These are phyloP conservation scores for Mucor velutinosus DNA, from an alignment of 371 early-diverging fungal species.

Conservation along the genomic window DNA sequence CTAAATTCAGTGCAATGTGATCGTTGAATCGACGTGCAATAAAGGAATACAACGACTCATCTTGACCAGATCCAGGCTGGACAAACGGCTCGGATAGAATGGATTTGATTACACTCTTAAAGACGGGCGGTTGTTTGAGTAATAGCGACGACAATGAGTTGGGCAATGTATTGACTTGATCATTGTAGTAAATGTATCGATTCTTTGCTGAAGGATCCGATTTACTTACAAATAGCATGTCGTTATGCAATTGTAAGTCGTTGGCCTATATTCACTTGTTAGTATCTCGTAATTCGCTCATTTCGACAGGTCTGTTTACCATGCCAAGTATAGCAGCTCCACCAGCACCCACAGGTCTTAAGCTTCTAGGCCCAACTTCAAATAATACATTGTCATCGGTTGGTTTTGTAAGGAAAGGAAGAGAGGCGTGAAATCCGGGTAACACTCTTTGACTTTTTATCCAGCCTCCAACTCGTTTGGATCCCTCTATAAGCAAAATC, in stretches of 20 bases:
- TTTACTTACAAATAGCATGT: conserved; percentile 63
- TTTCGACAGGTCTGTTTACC: conserved; percentile 40
- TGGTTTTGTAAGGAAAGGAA: not conserved
- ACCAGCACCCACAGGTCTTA: conserved; percentile 73
- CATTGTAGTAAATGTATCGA: conserved; percentile 76
- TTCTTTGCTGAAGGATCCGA: conserved; percentile 75
- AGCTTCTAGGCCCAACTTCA: conserved; percentile 87
- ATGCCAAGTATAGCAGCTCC: conserved; percentile 77
- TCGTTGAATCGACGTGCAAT: conserved; percentile 73
- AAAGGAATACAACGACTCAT: conserved; percentile 61
- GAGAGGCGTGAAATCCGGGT: conserved; percentile 7
- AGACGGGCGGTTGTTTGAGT: conserved; percentile 50
- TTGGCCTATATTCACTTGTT: conserved; percentile 4
- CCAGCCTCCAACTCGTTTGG: conserved; percentile 85
- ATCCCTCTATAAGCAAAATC: conserved; percentile 73
- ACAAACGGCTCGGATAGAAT: conserved; percentile 67
- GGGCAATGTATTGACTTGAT: conserved; percentile 65
- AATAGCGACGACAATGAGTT: conserved; percentile 49
- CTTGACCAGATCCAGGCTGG: conserved; percentile 44
- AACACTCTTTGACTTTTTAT: conserved; percentile 64
- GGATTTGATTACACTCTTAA: conserved; percentile 44
- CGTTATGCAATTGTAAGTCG: conserved; percentile 13
- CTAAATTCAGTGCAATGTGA: conserved; percentile 46
- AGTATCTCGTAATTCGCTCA: not conserved
- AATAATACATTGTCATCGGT: conserved; percentile 50